A percentile compares a stretch with the other conserved stretches of the same genome.
These are phyloP conservation scores for Salix purpurea DNA, from an alignment of 345 rosid genomes.

Conservation along the genomic window DNA sequence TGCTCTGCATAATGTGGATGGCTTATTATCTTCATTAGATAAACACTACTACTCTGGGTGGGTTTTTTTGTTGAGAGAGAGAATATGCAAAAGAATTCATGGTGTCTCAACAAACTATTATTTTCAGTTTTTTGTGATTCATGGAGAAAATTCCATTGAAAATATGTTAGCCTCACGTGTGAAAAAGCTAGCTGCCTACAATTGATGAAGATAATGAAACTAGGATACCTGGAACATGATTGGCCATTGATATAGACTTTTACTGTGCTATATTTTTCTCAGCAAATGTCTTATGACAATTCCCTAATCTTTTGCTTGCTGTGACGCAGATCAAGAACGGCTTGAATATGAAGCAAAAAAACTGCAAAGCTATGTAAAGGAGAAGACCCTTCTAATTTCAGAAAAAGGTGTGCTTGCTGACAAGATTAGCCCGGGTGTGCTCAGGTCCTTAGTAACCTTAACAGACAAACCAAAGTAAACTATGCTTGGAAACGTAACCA, in stretches of 20 bases:
- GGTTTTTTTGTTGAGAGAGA: background rate
- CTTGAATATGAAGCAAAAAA: conserved; percentile 61
- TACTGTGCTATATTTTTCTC: background rate
- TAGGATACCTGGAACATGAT: background rate
- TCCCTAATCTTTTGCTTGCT: background rate
- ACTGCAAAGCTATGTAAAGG: conserved; percentile 68
- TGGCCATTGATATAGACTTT: background rate
- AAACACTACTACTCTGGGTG: no score
- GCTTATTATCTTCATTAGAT: background rate
- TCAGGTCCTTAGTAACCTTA: conserved; percentile 57
- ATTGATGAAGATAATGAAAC: background rate
- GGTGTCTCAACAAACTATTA: background rate
- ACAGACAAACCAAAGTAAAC: conserved; percentile 53
- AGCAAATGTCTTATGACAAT: background rate
- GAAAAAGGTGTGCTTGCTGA: conserved; percentile 77
- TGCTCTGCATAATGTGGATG: background rate
- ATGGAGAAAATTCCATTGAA: background rate
- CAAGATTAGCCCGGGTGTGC: conserved; percentile 56
- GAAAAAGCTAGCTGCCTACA: background rate
- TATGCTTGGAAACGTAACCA: background rate
- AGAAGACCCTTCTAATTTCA: conserved; percentile 55
- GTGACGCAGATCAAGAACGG: conserved; percentile 44
- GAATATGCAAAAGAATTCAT: background rate
- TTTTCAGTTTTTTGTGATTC: background rate
- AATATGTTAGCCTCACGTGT: background rate